Base-by-base conservation (phyloP, 106 monocot species). In the Cymbidium sinense region DNA sequence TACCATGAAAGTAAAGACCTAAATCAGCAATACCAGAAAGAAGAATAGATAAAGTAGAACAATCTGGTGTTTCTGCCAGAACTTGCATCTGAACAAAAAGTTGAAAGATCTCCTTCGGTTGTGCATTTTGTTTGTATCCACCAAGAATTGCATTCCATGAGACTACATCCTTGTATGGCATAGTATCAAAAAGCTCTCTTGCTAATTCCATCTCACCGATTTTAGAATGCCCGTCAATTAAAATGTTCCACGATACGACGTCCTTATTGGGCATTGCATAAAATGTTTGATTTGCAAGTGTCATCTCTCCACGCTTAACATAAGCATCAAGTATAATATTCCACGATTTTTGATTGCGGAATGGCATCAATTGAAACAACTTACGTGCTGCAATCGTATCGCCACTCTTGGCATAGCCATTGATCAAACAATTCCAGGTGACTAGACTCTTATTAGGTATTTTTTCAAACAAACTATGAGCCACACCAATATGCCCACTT, bases 11-110 rank as follows among this genome's bases (percentile, higher is more conserved):
- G 34, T 75, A 8, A 78, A 84, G 43, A 17, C 85, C 89, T 41
- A 92, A 71, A 82, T 87, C 85, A 55, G 83, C 77, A 67, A 82
- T 76, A 58, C 79, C 85, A 78, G 92, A 89, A 62, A 92, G 85
- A 79, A 87, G 80, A 79, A 64, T 71, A 34, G 85, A 78, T 75
- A 92, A 77, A 73, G 89, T 89, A 64, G 75, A 82, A 33, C 12
- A 78, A 84, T 87, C 76, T 7, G 87, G 85, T 34, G 25, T 74
- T 80, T 74, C 74, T 74, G 62, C 74, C 15, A 47, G 44, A 43
- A 73, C 4, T 0, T 75, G 85, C 87, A 85, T 89, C 9, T 78
- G 33, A 52, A 34, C 7, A 64, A 77, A 89, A 35, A 87, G 77
- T 37, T 77, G 80, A 76, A 92, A 55, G 8, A 82, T 83, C 64